These are phyloP conservation scores for Knoxia roxburghii DNA, from an alignment of 257 asterid genomes.

Conservation along the genomic window DNA sequence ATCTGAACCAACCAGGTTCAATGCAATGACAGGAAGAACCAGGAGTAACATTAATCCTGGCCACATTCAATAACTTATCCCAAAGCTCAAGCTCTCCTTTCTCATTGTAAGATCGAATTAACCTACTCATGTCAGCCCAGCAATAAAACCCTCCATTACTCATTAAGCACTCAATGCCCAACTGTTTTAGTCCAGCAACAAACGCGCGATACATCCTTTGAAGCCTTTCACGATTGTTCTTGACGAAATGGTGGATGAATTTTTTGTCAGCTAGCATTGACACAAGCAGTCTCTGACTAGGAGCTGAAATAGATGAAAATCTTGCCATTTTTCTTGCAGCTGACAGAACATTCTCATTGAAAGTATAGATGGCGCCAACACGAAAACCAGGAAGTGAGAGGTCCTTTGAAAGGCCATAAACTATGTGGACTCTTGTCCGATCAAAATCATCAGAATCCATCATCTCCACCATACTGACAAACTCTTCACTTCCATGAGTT, in stretches of 20 bases:
- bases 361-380: conserved; percentile 38
- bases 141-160: conserved; percentile 47
- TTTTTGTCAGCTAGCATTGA: conserved; percentile 44
- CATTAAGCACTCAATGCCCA: conserved; percentile 44
- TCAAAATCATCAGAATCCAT: conserved; percentile 38
- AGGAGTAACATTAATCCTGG: conserved; percentile 44
- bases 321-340: conserved; percentile 48
- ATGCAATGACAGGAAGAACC: conserved; percentile 62
- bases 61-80: conserved; percentile 43
- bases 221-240: conserved; percentile 38
- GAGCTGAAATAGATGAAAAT: conserved; percentile 51
- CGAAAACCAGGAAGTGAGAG: conserved; percentile 45
- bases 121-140: conserved; percentile 62
- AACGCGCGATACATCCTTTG: conserved; percentile 35
- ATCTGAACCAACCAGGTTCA: conserved; percentile 63
- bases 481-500: conserved; percentile 40
- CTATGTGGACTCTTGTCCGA: conserved; percentile 44
- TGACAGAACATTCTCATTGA: conserved; percentile 35
- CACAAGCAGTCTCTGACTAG: conserved; percentile 39
- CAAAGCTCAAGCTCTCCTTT: conserved; percentile 61
- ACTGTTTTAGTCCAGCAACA: conserved; percentile 33
- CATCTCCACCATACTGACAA: conserved; percentile 51
- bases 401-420: conserved; percentile 49
- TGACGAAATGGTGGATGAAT: conserved; percentile 29
- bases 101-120: conserved; percentile 46